Base-by-base conservation (phyloP, 129 eudicot genomes). In the Tagetes erecta region DNA sequence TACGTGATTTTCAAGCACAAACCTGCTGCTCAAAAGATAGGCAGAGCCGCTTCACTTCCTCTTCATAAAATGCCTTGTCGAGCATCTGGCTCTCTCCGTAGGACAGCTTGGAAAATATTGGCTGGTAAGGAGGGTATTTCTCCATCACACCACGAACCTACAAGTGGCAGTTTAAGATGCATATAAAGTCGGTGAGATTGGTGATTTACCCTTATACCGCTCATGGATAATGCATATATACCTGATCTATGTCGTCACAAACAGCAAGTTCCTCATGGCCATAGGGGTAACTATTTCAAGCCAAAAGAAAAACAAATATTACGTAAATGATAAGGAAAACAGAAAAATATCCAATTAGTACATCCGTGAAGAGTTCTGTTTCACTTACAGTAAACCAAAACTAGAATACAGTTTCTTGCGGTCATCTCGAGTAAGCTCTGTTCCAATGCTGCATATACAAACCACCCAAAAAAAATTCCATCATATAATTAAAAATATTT, bases 71-170 rank as follows among this genome's bases (percentile, higher is more conserved):
- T 60, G 98, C 98, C 85, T 94, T 94, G 86, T 90, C 98, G 10
- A 94, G 97, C 87, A 94, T 84, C 84, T 94, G 98, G 78, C 98
- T 94, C 79, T 94, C 98, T 37, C 98, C 98, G 71, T 90, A 94
- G 0, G 98, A 90, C 64, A 94, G 67, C 78, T 90, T 94, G 47
- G 96, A 75, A 77, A 94, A 94, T 68, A 90, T 94, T 55, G 98
- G 83, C 76, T 94, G 98, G 60, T 94, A 94, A 44, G 98, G 97
- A 71, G 98, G 98, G 73, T 94, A 94, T 47, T 94, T 94, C 76
- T 94, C 98, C 97, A 94, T 90, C 74, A 84, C 98, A 62, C 83
- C 92, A 82, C 97, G 98, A 52, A 94, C 98, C 97, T 93, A 73
- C 56, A 37, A 67, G 51, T 51, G 30, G 34, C 1, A 2, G 20